Percentiles rank a stretch among this genome's conserved stretches.
These are phyloP conservation scores for Paramecium biaurelia DNA, from an alignment of 73 alveolate genomes.

Conservation along the genomic window DNA sequence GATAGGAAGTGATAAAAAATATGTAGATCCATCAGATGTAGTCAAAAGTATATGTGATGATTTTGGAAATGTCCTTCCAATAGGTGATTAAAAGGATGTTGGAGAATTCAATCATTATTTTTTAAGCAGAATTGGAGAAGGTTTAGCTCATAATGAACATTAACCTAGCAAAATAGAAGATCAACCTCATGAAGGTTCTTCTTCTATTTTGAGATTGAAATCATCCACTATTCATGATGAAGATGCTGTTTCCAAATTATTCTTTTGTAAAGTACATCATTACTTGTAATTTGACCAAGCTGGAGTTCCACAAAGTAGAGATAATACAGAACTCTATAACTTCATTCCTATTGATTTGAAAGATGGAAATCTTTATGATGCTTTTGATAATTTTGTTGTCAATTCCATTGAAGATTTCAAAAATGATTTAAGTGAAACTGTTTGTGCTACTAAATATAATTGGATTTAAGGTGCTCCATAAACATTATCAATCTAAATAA, in stretches of 20 bases:
- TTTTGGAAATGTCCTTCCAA: constrained; percentile 71
- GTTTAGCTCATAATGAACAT: constrained; percentile 49
- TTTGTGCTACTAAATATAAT: constrained; percentile 64
- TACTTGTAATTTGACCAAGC: not conserved
- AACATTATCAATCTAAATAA: constrained; percentile 68
- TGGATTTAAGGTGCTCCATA: constrained; percentile 73
- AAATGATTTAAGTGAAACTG: constrained; percentile 52
- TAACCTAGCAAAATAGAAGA: not conserved
- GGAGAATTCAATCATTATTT: constrained; percentile 85
- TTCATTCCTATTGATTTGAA: constrained; percentile 68
- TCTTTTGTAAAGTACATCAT: not conserved
- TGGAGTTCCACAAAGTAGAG: not conserved
- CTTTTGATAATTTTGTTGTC: constrained; percentile 69
- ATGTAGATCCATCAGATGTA: constrained; percentile 78
- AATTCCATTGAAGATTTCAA: constrained; percentile 68
- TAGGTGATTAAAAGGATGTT: constrained; percentile 87
- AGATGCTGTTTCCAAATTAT: not conserved
- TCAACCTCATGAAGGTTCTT: not conserved
- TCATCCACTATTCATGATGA: constrained; percentile 4
- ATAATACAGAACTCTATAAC: constrained; percentile 64
- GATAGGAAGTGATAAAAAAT: constrained; percentile 73
- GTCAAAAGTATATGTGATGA: constrained; percentile 73
- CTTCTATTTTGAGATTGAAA: constrained; percentile 3
- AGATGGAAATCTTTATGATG: constrained; percentile 71
- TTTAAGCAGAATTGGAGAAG: constrained; percentile 79